A percentile compares a stretch with the other conserved stretches of the same genome.
These are phyloP conservation scores for Terfezia claveryi DNA, from an alignment of 495 filamentous ascomycete species.

Conservation along the genomic window DNA sequence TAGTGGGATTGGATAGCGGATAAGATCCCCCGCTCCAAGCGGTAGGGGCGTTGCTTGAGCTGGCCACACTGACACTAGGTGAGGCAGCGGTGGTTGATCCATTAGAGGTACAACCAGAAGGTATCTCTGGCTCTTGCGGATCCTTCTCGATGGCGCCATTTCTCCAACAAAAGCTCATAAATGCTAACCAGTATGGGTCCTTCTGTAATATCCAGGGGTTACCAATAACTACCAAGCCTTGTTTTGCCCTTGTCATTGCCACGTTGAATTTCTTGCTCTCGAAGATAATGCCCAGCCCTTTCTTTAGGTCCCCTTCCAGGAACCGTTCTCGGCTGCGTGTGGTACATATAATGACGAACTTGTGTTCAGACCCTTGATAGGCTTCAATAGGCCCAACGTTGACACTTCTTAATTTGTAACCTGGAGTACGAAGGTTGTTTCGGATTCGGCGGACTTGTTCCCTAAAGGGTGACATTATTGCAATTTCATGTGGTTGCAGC, in stretches of 20 bases:
- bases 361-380: slow-evolving; percentile 33
- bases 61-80: too few relatives aligned
- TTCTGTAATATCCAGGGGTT: slow-evolving; percentile 25
- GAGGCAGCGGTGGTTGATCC: too few relatives aligned
- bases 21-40: neutral
- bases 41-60: too few relatives aligned
- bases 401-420: slow-evolving; percentile 22
- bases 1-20: slow-evolving; percentile 1
- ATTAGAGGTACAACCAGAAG: too few relatives aligned
- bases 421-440: slow-evolving; percentile 17
- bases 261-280: slow-evolving; percentile 31
- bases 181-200: slow-evolving; percentile 25
- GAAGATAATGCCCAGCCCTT: slow-evolving; percentile 29
- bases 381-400: slow-evolving; percentile 36
- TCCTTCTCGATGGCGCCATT: slow-evolving; percentile 16
- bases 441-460: slow-evolving; percentile 30
- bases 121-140: slow-evolving; percentile 1
- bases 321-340: slow-evolving; percentile 29
- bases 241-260: slow-evolving; percentile 32
- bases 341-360: slow-evolving; percentile 34
- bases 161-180: slow-evolving; percentile 24
- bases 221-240: slow-evolving; percentile 32
- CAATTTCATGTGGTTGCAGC: slow-evolving; percentile 25
- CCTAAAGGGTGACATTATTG: slow-evolving; percentile 33
- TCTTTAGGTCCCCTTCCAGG: slow-evolving; percentile 24